Conservation (phyloP, 306 rosid species). For the Boehmeria nivea region DNA sequence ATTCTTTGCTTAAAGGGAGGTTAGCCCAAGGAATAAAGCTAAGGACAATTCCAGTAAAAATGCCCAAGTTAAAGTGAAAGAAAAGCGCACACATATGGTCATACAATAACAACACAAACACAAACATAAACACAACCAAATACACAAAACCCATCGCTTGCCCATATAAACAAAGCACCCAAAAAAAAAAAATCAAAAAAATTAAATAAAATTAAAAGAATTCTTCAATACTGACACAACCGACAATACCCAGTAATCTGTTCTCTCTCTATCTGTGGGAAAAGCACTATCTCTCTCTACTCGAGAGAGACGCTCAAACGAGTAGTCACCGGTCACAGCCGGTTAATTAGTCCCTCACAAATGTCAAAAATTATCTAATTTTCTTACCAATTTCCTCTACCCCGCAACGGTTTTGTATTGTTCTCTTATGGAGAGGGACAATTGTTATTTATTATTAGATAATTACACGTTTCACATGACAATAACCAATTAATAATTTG, state of each 20-base stretch:
- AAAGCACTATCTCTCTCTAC: constrained; percentile 11
- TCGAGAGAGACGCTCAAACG: constrained; percentile 19
- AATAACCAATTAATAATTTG: too few species aligned
- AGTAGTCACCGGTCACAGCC: constrained; percentile 58
- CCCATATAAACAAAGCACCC: constrained; percentile 31
- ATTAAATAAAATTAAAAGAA: not conserved
- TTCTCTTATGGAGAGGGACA: not conserved
- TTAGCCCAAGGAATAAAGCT: constrained; percentile 77
- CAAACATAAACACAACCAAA: too few species aligned
- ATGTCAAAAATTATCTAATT: constrained; percentile 2
- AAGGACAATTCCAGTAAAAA: constrained; percentile 31
- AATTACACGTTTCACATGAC: too few species aligned
- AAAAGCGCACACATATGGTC: not conserved
- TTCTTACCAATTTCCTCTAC: constrained; percentile 30
- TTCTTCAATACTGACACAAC: constrained; percentile 37
- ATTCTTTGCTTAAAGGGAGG: constrained; percentile 90
- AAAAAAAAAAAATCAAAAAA: not conserved
- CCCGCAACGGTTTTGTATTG: constrained; percentile 4
- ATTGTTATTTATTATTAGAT: too few species aligned
- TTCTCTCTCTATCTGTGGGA: constrained; percentile 3
- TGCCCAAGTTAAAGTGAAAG: constrained; percentile 49
- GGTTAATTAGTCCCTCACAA: constrained; percentile 26
- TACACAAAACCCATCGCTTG: too few species aligned
- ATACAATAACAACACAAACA: not conserved
- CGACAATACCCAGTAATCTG: constrained; percentile 31